phyloP scores from a whole-genome alignment of 345 rosid species.

The Cardiospermum halicacabum region DNA sequence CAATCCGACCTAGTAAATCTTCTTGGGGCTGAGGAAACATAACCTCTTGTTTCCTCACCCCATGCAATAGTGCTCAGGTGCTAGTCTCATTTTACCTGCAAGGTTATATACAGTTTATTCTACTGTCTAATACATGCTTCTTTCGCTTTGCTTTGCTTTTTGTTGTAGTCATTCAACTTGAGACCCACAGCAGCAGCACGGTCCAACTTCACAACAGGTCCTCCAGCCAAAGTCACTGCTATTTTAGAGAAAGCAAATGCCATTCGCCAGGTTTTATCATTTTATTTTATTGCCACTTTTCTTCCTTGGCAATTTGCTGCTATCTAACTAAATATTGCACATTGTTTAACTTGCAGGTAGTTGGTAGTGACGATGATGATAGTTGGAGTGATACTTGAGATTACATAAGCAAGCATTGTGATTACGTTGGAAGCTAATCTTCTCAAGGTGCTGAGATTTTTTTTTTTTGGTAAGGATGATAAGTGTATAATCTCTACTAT shows the following conservation, averaged over 20 bases:
- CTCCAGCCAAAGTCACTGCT: constrained; percentile 56
- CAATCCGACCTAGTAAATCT: not conserved
- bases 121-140: not conserved
- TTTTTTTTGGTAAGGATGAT: constrained; percentile 13
- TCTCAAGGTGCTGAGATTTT: constrained; percentile 9
- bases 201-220: constrained; percentile 35
- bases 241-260: constrained; percentile 92
- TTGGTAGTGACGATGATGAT: constrained; percentile 77
- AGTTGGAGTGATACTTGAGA: constrained; percentile 72
- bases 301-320: not conserved
- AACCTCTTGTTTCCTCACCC: not conserved
- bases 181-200: constrained; percentile 46
- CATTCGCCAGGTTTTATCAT: constrained; percentile 71
- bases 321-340: constrained; percentile 11
- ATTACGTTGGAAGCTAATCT: constrained; percentile 5
- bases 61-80: not conserved
- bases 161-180: constrained; percentile 63
- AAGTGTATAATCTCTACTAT: constrained; percentile 26
- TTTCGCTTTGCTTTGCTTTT: constrained; percentile 1
- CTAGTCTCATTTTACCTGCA: too few species aligned
- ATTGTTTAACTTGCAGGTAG: constrained; percentile 45
- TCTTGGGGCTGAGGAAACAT: too few species aligned
- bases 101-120: not conserved
- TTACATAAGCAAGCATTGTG: not conserved
- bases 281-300: not conserved